These are phyloP conservation scores for Fomitopsis serialis DNA, from an alignment of 768 basidiomycete species.

Conservation along the genomic window DNA sequence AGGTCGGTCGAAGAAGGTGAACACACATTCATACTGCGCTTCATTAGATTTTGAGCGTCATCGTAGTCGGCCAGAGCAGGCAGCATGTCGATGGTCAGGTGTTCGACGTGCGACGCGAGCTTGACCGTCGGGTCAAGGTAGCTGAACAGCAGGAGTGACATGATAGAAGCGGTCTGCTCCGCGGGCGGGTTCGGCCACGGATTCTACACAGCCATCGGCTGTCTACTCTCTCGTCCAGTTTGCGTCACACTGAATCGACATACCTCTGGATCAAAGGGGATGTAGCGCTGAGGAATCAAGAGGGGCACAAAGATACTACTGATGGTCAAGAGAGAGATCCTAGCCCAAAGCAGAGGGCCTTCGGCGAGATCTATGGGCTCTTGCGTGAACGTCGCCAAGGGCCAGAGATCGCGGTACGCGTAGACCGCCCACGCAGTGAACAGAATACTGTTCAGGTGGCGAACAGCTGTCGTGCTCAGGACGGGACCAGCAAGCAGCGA, in stretches of 20 bases:
- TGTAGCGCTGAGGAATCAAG: conserved; percentile 49
- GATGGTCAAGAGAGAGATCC: conserved; percentile 39
- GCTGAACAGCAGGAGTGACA: conserved; percentile 34
- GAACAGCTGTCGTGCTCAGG: conserved; percentile 21
- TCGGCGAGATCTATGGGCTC: conserved; percentile 42
- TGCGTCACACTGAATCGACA: neutral
- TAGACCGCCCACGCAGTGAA: conserved; percentile 43
- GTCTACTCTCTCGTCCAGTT: too few species aligned
- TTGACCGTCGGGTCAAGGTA: conserved; percentile 51
- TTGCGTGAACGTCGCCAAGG: conserved; percentile 47
- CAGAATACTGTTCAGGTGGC: conserved; percentile 45
- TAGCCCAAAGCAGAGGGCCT: conserved; percentile 48
- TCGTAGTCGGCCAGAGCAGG: conserved; percentile 48
- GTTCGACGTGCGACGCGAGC: conserved; percentile 36
- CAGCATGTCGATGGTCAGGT: conserved; percentile 36
- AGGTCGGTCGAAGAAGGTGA: neutral
- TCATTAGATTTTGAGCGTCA: conserved; percentile 27
- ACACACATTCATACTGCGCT: conserved; percentile 26
- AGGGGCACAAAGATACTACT: conserved; percentile 47
- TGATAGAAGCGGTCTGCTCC: conserved; percentile 25
- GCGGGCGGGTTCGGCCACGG: conserved; percentile 14
- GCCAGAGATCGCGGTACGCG: conserved; percentile 53
- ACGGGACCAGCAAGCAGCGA: conserved; percentile 9
- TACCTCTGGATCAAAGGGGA: conserved; percentile 51
- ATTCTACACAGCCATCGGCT: neutral